Base-by-base conservation (phyloP, 2,329 filamentous ascomycete genomes). In the Pseudovirgaria hyperparasitica region DNA sequence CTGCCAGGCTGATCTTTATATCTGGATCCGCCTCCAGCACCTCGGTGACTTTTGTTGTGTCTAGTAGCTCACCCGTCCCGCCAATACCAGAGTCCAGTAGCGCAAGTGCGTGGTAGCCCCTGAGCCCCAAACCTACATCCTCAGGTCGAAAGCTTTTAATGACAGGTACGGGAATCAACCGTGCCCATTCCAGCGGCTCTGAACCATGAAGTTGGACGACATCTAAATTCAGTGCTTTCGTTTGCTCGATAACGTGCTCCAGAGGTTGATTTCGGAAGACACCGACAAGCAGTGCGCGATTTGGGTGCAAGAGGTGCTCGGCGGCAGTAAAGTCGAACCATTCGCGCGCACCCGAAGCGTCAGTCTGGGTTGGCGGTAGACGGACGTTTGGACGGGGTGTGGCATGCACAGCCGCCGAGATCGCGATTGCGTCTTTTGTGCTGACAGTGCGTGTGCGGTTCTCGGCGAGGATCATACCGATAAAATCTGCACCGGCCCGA, bases 251-350 rank as follows among this genome's bases (percentile, higher is more conserved):
- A 5, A 98, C 66, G 41, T 93, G 84, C 19, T 72, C 70, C 7
- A 98, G 63, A 1, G 87, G 73, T 47, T 96, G 87, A 50, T 94
- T 81, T 43, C 82, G 78, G 60, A 98, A 98, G 2, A 98, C 87
- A 30, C 90, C 90, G 5, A 93, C 90, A 1, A 98, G 66, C 3
- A 90, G 66, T 1, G 87, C 76, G 7, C 80, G 70, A 47, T 49
- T 62, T 48, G 48, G 66, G 54, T 63, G 54, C 6, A 56, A 55
- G 13, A 74, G 46, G 7, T 61, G 47, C 16, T 54, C 40, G 15
- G 48, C 45, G 9, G 60, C 46, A 2, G 62, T 60, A 40, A 74
- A 60, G 8, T 68, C 67, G 50, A 92, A 96, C 55, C 76, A 93
- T 47, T 86, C 82, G 6, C 61, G 66, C 4, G 63, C 63, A n/a